Evolutionary conservation across 2,329 filamentous ascomycete genomes (phyloP), one percentile per base, ranked within the genome.

Genomic region (Cercospora citrullina): DNA sequence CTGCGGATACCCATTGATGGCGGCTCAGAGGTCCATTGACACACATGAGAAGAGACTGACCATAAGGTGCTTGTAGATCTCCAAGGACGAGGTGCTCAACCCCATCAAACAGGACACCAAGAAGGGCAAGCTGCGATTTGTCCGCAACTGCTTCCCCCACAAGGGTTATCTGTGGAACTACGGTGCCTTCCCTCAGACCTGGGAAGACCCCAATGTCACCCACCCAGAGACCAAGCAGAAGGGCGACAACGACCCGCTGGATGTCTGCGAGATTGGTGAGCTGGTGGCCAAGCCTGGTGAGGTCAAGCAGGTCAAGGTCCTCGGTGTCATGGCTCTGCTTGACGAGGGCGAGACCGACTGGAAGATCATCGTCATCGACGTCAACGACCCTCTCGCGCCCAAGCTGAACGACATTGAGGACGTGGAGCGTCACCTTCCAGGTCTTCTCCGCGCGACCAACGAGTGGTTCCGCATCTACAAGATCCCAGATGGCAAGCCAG

Each of bases 381-480:
- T 97, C 81, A 97, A 98, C 85, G 95, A 99, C 85, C 94, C 95
- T 75, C 87, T 99, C 73, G 95, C 95, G 66, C 84, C 92, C 79
- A 97, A 97, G 89, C 91, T 99, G 80, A 94, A 99, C 85, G 94
- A 98, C 82, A 90, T 98, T 72, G 95, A 98, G 88, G 95, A 99
- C 80, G 95, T 99, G 76, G 95, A 99, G 89, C 91, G 94, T 80
- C 95, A 98, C 86, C 90, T 99, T 68, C 95, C 95, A 69, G 95
- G 95, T 77, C 92, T 99, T 69, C 88, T 99, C 81, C 91, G 95
- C 75, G 95, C 95, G 80, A 98, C 94, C 80, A 99, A 99, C 81
- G 95, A 99, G 87, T 99, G 95, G 95, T 99, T 99, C 93, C 93
- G 95, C 83, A 99, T 99, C 89, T 99, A 99, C 91, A 99, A 99